Evolutionary conservation across 1,284 basidiomycete genomes (phyloP).

Genomic region (Heterobasidion annosum): DNA sequence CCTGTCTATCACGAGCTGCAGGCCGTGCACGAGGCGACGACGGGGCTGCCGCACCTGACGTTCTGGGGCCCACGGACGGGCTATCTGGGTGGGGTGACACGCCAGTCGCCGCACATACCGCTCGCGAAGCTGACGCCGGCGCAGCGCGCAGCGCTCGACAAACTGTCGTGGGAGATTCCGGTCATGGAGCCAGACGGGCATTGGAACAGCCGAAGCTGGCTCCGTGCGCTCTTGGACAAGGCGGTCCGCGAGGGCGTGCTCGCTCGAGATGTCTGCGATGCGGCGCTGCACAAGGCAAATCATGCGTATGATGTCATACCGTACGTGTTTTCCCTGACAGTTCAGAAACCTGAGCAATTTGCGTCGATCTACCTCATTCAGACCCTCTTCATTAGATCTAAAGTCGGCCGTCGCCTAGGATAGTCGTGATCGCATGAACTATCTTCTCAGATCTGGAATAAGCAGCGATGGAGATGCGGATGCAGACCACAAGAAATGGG

Average conservation of each 20-base stretch:
- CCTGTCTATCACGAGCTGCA: neutral
- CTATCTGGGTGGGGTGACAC: neutral
- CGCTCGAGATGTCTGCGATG: neutral
- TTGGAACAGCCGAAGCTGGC: neutral
- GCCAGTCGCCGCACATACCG: neutral
- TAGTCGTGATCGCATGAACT: too few relatives aligned
- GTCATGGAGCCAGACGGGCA: neutral
- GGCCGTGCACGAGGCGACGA: neutral
- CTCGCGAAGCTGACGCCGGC: neutral
- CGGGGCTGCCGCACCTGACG: neutral
- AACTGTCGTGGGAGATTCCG: neutral
- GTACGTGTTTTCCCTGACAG: too few relatives aligned
- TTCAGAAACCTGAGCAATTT: too few relatives aligned
- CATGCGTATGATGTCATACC: too few relatives aligned
- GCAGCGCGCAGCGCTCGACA: neutral
- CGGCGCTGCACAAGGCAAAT: neutral
- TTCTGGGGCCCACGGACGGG: neutral
- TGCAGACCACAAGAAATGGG: too few relatives aligned
- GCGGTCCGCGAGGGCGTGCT: neutral
- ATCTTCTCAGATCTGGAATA: too few relatives aligned
- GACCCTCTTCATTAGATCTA: too few relatives aligned
- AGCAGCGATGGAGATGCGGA: too few relatives aligned
- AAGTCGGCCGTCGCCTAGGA: too few relatives aligned
- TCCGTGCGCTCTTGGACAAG: neutral
- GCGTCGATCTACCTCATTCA: too few relatives aligned